These are phyloP conservation scores for Curvularia lunata DNA, from an alignment of 2,329 filamentous ascomycete species.

Conservation along the genomic window DNA sequence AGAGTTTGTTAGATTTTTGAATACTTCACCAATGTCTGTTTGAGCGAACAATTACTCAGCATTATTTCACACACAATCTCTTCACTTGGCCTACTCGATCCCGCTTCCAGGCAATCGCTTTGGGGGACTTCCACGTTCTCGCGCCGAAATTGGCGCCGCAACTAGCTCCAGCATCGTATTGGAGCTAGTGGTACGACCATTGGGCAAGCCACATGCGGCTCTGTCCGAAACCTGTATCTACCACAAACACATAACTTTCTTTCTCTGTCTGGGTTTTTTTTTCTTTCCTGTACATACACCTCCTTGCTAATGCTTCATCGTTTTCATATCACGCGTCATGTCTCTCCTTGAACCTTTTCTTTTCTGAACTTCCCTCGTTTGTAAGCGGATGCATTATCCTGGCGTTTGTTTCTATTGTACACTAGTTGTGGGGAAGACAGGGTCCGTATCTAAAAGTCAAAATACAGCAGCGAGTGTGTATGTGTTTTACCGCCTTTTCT, in stretches of 20 bases:
- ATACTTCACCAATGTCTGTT: conserved; percentile 3
- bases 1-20: not conserved
- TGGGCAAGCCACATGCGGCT: conserved; percentile 1
- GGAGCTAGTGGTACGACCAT: conserved; percentile 5
- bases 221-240: conserved; percentile 9
- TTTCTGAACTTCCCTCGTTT: not conserved
- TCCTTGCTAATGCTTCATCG: conserved; percentile 30
- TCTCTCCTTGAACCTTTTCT: conserved; percentile 28
- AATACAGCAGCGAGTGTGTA: too few species aligned
- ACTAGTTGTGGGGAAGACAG: not conserved
- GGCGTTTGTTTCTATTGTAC: conserved; percentile 2
- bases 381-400: conserved; percentile 14
- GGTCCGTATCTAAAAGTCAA: not conserved
- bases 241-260: conserved; percentile 9
- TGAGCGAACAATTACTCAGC: not conserved
- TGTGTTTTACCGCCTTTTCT: not conserved
- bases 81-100: conserved; percentile 3
- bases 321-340: conserved; percentile 20
- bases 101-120: conserved; percentile 1
- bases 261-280: conserved; percentile 8
- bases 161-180: not conserved
- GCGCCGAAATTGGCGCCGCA: not conserved
- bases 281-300: conserved; percentile 35
- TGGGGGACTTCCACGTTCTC: not conserved
- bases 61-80: not conserved